Evolutionary conservation across 1,284 basidiomycete species (phyloP), one percentile per base, ranked within the genome.

Genomic region (Inonotus hispidus): DNA sequence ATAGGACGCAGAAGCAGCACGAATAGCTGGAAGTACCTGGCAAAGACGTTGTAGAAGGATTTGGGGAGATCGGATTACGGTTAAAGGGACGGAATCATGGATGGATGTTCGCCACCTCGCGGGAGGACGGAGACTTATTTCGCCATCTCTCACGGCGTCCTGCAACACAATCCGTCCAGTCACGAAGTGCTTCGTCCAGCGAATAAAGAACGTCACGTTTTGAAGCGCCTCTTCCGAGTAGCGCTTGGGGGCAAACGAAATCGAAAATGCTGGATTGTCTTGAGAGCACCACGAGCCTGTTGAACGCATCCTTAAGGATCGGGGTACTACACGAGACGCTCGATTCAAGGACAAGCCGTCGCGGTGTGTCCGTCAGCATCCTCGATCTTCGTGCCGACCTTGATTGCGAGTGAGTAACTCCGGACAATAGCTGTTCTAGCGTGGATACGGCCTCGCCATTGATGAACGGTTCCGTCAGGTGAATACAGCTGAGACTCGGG

Each of bases 391-490:
- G 16, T 6, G 2, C n/a, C 6, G 41, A 43, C 16, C 10, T 37
- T n/a, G 32, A 37, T 21, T 25, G 11, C n/a, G 38, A 23, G 8
- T n/a, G 11, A 54, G 7, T 27, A 16, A 16, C 14, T n/a, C 53
- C 32, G 32, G 10, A 7, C 35, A 54, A 14, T 35, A 38, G 19
- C 27, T 16, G 16, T 41, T 55, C 49, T 13, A 60, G 29, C 50
- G 29, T n/a, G 13, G 37, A 29, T 23, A 46, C 53, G 11, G 43
- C 58, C 23, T 13, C 50, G 10, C 54, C 60, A 47, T 61, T 49
- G 11, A 62, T 37, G 52, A 62, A 46, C 2, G 61, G 61, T 38
- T 62, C 57, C 13, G 61, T 43, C 13, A 62, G 41, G 23, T 49
- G 61, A 16, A 62, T 47, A 41, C 41, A 50, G 16, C 21, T 46